Percentiles rank a stretch among this genome's conserved stretches.
Evolutionary conservation across 2,329 filamentous ascomycete species (phyloP).

Genomic region (Esteya vermicola): DNA sequence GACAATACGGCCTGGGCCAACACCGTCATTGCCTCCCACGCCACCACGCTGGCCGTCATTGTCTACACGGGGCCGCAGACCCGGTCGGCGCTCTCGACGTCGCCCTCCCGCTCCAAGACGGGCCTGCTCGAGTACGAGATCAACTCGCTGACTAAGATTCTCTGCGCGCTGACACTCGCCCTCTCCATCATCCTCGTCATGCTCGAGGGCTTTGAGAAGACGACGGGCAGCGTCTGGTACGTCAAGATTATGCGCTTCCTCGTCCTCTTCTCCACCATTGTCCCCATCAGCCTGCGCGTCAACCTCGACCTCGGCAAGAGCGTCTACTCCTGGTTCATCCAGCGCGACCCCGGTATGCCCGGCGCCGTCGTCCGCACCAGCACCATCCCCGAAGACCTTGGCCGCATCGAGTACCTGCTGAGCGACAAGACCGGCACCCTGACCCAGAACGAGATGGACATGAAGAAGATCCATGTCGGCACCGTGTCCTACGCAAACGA

Average conservation of each 20-base stretch:
- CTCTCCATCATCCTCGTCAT: constrained; percentile 82
- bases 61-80: constrained; percentile 93
- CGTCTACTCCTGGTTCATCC: constrained; percentile 91
- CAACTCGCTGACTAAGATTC: constrained; percentile 90
- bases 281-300: constrained; percentile 89
- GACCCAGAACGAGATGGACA: constrained; percentile 96
- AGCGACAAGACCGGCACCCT: constrained; percentile 98
- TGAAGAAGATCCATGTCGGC: constrained; percentile 97
- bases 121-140: constrained; percentile 92
- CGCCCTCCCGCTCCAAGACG: constrained; percentile 82
- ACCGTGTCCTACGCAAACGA: constrained; percentile 98
- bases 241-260: constrained; percentile 96
- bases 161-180: constrained; percentile 75
- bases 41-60: constrained; percentile 74
- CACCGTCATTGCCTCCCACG: constrained; percentile 88
- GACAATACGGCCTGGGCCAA: constrained; percentile 99
- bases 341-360: constrained; percentile 76
- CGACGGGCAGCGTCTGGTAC: constrained; percentile 65
- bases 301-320: constrained; percentile 97
- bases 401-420: constrained; percentile 87
- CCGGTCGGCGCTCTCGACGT: constrained; percentile 82
- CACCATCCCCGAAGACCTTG: constrained; percentile 92
- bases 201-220: constrained; percentile 63
- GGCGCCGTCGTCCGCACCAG: constrained; percentile 90
- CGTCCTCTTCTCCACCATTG: constrained; percentile 97